Percentiles rank a stretch among this genome's conserved stretches.
Evolutionary conservation across 371 early-diverging fungal genomes (phyloP).

Genomic region (Apophysomyces elegans): DNA sequence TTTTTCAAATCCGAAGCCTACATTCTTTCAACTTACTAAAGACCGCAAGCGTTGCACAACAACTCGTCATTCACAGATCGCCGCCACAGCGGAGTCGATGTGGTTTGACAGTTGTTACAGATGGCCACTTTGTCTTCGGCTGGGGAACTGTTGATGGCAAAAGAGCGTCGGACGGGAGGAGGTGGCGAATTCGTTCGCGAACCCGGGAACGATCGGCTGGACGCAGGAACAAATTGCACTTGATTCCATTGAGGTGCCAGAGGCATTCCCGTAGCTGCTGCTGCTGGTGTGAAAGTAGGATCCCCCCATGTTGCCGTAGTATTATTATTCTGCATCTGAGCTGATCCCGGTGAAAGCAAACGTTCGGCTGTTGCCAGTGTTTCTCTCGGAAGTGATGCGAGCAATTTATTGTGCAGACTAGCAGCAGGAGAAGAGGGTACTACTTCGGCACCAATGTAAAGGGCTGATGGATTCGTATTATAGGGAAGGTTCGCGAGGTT

Average conservation of each 20-base stretch:
- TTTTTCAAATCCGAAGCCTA: neutral
- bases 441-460: constrained; percentile 31
- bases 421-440: constrained; percentile 36
- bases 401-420: constrained; percentile 34
- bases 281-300: constrained; percentile 9
- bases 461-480: constrained; percentile 11
- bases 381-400: constrained; percentile 38
- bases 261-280: constrained; percentile 2
- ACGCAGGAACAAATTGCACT: neutral
- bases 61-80: constrained; percentile 76
- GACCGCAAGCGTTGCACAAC: constrained; percentile 93
- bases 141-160: constrained; percentile 14
- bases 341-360: constrained; percentile 26
- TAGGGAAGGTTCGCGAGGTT: neutral
- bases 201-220: constrained; percentile 5
- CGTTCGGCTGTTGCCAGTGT: constrained; percentile 39
- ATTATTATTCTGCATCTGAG: constrained; percentile 1
- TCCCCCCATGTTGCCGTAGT: neutral
- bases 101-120: constrained; percentile 86
- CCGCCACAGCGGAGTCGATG: constrained; percentile 94
- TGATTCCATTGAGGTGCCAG: neutral
- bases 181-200: constrained; percentile 10
- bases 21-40: constrained; percentile 21
- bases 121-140: constrained; percentile 20
- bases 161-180: neutral